A percentile compares a stretch with the other conserved stretches of the same genome.
phyloP scores from a whole-genome alignment of 129 eudicot genomes.

The Saussurea involucrata region DNA sequence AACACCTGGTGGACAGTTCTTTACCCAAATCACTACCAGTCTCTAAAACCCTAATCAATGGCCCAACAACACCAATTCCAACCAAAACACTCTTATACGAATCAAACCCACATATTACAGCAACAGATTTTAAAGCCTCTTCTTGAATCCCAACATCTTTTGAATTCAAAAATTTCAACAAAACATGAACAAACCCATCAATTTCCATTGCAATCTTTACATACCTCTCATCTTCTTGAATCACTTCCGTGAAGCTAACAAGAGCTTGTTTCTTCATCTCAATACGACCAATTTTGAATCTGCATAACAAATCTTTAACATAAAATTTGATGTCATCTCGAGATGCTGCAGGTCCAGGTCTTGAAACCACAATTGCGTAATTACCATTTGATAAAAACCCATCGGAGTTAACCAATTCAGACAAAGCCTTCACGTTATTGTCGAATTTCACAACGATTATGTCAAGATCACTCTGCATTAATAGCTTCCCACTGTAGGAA shows the following conservation, averaged over 20 bases:
- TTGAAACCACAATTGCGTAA: conserved; percentile 70
- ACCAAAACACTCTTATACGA: conserved; percentile 39
- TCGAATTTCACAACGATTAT: conserved; percentile 50
- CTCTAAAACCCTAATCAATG: conserved; percentile 68
- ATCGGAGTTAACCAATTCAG: conserved; percentile 41
- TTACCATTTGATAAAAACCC: conserved; percentile 33
- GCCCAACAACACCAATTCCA: conserved; percentile 56
- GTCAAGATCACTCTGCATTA: conserved; percentile 91
- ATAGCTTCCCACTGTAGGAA: conserved; percentile 67
- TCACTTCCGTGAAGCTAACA: conserved; percentile 46
- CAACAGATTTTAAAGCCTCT: conserved; percentile 52
- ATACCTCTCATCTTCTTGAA: conserved; percentile 63
- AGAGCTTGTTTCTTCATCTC: conserved; percentile 77
- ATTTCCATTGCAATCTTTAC: conserved; percentile 53
- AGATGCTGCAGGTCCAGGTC: conserved; percentile 52
- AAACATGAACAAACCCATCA: conserved; percentile 39
- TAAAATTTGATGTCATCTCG: conserved; percentile 74
- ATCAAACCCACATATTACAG: conserved; percentile 47
- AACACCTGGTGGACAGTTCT: conserved; percentile 60
- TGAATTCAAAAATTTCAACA: conserved; percentile 58
- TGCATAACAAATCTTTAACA: conserved; percentile 62
- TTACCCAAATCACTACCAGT: conserved; percentile 52
- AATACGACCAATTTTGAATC: conserved; percentile 61
- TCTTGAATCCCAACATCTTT: conserved; percentile 58
- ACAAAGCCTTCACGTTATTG: conserved; percentile 29